phyloP scores from a whole-genome alignment of 345 rosid species.

The Carallia pectinifolia region DNA sequence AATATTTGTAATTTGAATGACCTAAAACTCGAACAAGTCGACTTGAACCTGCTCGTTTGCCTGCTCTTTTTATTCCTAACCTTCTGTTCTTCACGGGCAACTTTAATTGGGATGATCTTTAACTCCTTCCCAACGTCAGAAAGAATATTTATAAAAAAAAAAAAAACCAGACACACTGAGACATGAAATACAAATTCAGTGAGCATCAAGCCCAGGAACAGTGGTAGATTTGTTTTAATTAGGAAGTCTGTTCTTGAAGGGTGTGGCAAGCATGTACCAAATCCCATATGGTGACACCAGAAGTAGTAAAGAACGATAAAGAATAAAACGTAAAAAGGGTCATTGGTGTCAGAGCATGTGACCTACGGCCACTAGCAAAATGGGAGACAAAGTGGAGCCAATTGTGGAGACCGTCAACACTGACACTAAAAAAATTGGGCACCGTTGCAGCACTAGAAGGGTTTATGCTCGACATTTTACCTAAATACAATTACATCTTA shows the following conservation, averaged over 20 bases:
- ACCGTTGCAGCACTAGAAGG: too few species aligned
- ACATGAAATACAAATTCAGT: not conserved
- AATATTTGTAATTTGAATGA: too few species aligned
- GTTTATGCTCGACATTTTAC: too few species aligned
- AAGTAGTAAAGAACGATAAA: conserved; percentile 35
- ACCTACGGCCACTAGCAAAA: conserved; percentile 31
- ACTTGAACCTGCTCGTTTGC: too few species aligned
- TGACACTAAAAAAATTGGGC: not conserved
- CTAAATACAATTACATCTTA: too few species aligned
- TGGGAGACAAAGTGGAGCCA: conserved; percentile 38
- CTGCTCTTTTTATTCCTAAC: too few species aligned
- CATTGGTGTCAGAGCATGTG: conserved; percentile 50
- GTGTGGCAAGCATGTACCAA: not conserved
- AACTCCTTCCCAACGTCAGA: too few species aligned
- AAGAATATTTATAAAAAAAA: not conserved
- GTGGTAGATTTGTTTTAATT: conserved; percentile 13
- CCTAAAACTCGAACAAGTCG: too few species aligned
- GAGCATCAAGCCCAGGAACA: not conserved
- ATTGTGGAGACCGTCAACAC: conserved; percentile 45
- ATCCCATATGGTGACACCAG: not conserved
- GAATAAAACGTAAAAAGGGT: conserved; percentile 29
- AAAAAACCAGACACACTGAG: not conserved
- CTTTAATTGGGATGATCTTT: too few species aligned
- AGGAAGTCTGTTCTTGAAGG: conserved; percentile 13
- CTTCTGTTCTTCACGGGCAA: too few species aligned